These are phyloP conservation scores for Skeletonema potamos DNA, from an alignment of 108 stramenopile species.

Conservation along the genomic window DNA sequence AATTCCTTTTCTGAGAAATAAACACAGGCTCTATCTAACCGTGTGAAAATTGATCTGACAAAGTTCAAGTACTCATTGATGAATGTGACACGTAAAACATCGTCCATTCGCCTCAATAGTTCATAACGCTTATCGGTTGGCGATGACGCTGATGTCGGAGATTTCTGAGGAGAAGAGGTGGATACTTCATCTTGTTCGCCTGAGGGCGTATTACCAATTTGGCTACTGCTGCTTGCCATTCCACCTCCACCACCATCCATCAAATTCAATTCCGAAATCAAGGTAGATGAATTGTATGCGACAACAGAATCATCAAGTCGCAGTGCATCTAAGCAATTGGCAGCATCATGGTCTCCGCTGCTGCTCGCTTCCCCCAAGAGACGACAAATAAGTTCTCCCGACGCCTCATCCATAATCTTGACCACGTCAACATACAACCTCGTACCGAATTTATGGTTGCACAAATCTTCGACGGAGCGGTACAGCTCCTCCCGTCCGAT, in stretches of 20 bases:
- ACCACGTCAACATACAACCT: slow-evolving; percentile 64
- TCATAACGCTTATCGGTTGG: slow-evolving; percentile 2
- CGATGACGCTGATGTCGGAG: not conserved
- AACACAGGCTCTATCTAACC: slow-evolving; percentile 75
- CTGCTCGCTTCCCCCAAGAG: not conserved
- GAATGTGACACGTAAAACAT: slow-evolving; percentile 22
- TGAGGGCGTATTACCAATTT: not conserved
- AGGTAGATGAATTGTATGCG: slow-evolving; percentile 4
- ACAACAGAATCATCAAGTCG: not conserved
- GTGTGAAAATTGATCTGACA: slow-evolving; percentile 79
- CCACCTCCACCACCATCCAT: not conserved
- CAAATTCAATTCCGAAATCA: slow-evolving; percentile 9
- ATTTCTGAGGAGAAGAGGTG: not conserved
- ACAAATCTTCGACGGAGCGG: slow-evolving; percentile 67
- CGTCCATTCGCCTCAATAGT: slow-evolving; percentile 23
- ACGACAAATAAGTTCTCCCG: slow-evolving; percentile 35
- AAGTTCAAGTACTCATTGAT: slow-evolving; percentile 53
- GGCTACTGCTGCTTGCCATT: not conserved
- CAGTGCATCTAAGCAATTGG: slow-evolving; percentile 27
- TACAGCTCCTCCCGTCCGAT: slow-evolving; percentile 66
- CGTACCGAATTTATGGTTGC: slow-evolving; percentile 70
- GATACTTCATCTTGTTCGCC: not conserved
- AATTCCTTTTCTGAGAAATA: slow-evolving; percentile 16
- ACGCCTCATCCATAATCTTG: slow-evolving; percentile 54
- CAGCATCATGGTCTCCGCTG: slow-evolving; percentile 47